Conservation (phyloP, 169 alveolate genomes). For the Eimeria praecox region DNA sequence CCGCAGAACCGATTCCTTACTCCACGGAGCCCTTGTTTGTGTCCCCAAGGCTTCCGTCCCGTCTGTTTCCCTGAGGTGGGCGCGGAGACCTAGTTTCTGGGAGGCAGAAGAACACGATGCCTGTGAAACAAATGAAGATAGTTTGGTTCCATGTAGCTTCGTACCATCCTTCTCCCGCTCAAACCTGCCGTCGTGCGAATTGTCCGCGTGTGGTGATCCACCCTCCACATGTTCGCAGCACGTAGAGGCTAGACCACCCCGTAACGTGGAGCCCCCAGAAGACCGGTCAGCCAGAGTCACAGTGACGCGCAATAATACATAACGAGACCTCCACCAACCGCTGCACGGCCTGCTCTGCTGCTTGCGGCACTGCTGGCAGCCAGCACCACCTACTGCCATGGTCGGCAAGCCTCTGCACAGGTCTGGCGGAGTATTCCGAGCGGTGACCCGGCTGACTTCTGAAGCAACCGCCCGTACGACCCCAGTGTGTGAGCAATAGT, state of each 20-base stretch:
- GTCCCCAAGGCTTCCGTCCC: neutral
- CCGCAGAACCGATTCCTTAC: neutral
- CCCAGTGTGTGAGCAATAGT: constrained; percentile 1
- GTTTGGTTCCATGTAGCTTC: neutral
- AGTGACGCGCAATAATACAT: constrained; percentile 9
- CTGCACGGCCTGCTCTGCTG: constrained; percentile 28
- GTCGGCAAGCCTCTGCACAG: constrained; percentile 1
- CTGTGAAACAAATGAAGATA: neutral
- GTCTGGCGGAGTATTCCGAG: constrained; percentile 2
- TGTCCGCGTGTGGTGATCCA: neutral
- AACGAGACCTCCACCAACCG: constrained; percentile 61
- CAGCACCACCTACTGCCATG: constrained; percentile 49
- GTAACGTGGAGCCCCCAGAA: neutral
- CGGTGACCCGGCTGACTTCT: constrained; percentile 5
- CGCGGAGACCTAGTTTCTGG: neutral
- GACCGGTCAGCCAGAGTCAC: constrained; percentile 5
- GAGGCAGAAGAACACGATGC: neutral
- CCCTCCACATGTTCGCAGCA: neutral
- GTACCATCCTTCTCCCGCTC: neutral
- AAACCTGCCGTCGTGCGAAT: neutral
- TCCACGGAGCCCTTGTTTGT: neutral
- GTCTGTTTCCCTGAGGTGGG: neutral
- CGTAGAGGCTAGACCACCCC: neutral
- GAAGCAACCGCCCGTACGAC: constrained; percentile 44
- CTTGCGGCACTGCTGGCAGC: constrained; percentile 21